A percentile compares a stretch with the other conserved stretches of the same genome.
These are phyloP conservation scores for Paraleonurus japonicus DNA, from an alignment of 257 asterid species.

Conservation along the genomic window DNA sequence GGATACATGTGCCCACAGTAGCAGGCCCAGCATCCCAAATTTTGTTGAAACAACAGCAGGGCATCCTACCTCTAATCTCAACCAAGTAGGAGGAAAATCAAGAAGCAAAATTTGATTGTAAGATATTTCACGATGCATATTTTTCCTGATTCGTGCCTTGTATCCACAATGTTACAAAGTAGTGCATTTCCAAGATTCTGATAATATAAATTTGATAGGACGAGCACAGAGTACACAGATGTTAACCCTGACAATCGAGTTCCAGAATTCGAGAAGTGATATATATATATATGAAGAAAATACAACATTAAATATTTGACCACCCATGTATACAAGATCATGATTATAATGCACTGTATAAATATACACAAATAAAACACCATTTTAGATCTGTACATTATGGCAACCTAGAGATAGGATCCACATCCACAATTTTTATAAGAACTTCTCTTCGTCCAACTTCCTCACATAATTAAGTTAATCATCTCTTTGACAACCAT, in stretches of 20 bases:
- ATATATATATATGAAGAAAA: not conserved
- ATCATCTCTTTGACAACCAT: not conserved
- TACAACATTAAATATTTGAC: not conserved
- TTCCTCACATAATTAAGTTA: not conserved
- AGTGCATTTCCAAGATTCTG: constrained; percentile 9
- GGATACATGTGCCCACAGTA: not conserved
- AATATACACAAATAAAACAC: not conserved
- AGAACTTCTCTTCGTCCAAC: not conserved
- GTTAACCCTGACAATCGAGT: too few species aligned
- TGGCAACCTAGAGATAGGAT: not conserved
- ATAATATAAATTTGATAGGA: not conserved
- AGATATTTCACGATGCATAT: not conserved
- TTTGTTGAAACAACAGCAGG: not conserved
- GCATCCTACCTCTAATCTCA: not conserved
- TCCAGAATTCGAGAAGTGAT: too few species aligned
- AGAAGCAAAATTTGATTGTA: not conserved
- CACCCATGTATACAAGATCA: not conserved
- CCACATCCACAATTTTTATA: not conserved
- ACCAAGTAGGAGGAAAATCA: not conserved
- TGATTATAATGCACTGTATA: not conserved
- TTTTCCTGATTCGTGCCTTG: not conserved
- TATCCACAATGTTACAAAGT: not conserved
- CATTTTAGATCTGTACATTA: not conserved
- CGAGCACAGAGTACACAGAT: not conserved
- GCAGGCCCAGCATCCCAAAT: not conserved